Evolutionary conservation across 2,329 filamentous ascomycete genomes (phyloP), one percentile per base, ranked within the genome.

Genomic region (Colletotrichum nymphaeae): DNA sequence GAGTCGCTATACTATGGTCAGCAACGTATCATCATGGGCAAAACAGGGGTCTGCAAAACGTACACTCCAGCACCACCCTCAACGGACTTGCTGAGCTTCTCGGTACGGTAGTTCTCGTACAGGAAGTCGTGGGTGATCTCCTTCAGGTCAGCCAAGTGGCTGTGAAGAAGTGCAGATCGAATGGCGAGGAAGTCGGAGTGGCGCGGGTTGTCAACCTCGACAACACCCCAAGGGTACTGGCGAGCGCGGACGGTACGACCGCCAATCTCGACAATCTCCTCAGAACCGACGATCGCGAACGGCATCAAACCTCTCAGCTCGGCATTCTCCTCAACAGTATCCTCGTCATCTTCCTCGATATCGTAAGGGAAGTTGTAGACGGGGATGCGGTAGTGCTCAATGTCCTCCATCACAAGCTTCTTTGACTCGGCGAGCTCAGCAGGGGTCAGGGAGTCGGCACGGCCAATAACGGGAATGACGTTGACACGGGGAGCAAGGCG

Each of bases 321-420:
- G 71, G 97, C 97, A 80, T 99, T 99, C 88, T 99, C 97, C 87
- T 99, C 97, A 24, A 99, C 96, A 1, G 97, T 99, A 81, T 99
- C 97, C 87, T 99, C 97, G 78, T 99, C 97, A 79, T 99, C 97
- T 88, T 99, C 97, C 86, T 99, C 97, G 75, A 99, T 97, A 79
- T 99, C 97, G 88, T 99, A 99, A 63, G 97, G 97, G 89, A 99
- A 99, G 91, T 99, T 99, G 91, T 99, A 99, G 77, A 99, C 96
- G 59, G 97, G 97, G 79, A 99, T 99, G 82, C 97, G 94, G 89
- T 99, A 99, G 86, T 99, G 97, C 87, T 99, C 97, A 79, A 99
- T 99, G 83, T 99, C 97, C 88, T 99, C 97, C 97, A 99, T 99
- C 81, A 99, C 95, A 75, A 99, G 91, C 90, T 98, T 99, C 92